These are phyloP conservation scores for Kregervanrija delftensis DNA, from an alignment of 805 yeast genomes.

Conservation along the genomic window DNA sequence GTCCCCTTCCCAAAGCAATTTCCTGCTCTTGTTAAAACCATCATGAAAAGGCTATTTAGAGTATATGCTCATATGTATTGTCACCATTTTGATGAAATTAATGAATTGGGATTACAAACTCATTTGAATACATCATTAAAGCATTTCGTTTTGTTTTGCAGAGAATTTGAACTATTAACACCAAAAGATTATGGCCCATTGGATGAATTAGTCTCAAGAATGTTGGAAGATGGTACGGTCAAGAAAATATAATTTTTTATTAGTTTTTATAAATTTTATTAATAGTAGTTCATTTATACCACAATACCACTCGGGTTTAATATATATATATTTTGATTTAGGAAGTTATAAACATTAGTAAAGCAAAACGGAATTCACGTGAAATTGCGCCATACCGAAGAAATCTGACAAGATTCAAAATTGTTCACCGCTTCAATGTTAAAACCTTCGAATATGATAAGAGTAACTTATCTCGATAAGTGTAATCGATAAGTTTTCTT, in stretches of 20 bases:
- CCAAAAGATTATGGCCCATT: slow-evolving; percentile 88
- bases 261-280: background rate
- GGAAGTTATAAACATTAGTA: too few species aligned
- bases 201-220: slow-evolving; percentile 68
- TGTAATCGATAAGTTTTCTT: too few species aligned
- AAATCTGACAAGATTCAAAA: too few species aligned
- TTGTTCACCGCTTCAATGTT: too few species aligned
- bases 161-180: slow-evolving; percentile 72
- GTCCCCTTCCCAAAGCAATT: slow-evolving; percentile 90
- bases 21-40: slow-evolving; percentile 70
- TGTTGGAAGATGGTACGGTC: slow-evolving; percentile 38
- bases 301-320: too few species aligned
- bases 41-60: slow-evolving; percentile 85
- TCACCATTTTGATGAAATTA: slow-evolving; percentile 93
- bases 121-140: slow-evolving; percentile 91
- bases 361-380: too few species aligned
- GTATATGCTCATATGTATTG: slow-evolving; percentile 97
- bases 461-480: too few species aligned
- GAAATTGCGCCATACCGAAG: too few species aligned
- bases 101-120: slow-evolving; percentile 86
- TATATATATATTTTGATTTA: too few species aligned
- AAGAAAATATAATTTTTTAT: background rate
- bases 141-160: slow-evolving; percentile 83
- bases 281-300: background rate
- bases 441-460: too few species aligned